A percentile compares a stretch with the other conserved stretches of the same genome.
Conservation (phyloP, 257 asterid genomes). For the Agastache rugosa region DNA sequence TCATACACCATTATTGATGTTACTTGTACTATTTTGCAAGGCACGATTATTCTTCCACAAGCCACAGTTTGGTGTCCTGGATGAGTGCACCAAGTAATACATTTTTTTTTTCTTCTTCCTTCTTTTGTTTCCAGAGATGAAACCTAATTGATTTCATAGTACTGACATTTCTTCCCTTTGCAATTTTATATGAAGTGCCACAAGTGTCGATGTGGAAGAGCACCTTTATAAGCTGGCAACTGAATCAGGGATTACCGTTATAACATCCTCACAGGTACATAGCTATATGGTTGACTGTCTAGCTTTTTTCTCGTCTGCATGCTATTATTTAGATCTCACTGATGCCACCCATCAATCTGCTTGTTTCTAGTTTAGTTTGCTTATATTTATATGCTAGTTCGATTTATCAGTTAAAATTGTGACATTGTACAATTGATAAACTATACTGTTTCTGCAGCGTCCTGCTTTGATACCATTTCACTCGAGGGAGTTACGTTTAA, state of each 20-base stretch:
- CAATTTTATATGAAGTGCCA: constrained; percentile 64
- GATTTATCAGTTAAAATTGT: constrained; percentile 8
- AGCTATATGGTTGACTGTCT: constrained; percentile 20
- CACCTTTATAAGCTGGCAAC: constrained; percentile 92
- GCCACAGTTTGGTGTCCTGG: constrained; percentile 93
- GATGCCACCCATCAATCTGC: not conserved
- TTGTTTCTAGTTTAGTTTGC: not conserved
- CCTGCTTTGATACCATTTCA: constrained; percentile 99
- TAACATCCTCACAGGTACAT: constrained; percentile 94
- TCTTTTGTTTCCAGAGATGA: constrained; percentile 19
- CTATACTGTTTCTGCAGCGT: constrained; percentile 54
- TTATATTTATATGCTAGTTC: not conserved
- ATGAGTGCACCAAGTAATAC: constrained; percentile 90
- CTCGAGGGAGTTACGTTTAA: constrained; percentile 81
- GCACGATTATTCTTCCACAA: constrained; percentile 98
- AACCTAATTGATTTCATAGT: constrained; percentile 15
- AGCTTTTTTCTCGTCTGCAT: constrained; percentile 25
- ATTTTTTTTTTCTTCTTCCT: constrained; percentile 11
- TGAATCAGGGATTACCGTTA: constrained; percentile 82
- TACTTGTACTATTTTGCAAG: constrained; percentile 48
- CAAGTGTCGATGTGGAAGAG: constrained; percentile 98
- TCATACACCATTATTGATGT: constrained; percentile 33
- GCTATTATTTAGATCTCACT: constrained; percentile 20
- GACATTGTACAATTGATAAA: constrained; percentile 1
- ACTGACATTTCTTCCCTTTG: constrained; percentile 33